Evolutionary conservation across 2,329 filamentous ascomycete genomes (phyloP).

Genomic region (Trichoderma sp.): DNA sequence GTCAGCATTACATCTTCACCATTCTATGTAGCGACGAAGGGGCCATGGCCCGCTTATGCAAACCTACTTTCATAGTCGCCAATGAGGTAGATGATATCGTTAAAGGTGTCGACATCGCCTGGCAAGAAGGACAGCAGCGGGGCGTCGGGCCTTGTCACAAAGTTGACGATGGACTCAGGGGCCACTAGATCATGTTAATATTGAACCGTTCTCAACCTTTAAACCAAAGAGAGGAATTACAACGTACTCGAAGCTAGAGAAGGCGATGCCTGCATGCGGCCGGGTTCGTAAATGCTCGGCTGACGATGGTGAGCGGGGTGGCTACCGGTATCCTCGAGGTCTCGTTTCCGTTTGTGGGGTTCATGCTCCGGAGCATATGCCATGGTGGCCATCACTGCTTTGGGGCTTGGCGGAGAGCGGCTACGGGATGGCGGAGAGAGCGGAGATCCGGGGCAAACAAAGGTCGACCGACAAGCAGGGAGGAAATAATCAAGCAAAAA

Average conservation of each 20-base stretch:
- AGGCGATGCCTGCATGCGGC: slow-evolving; percentile 43
- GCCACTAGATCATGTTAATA: slow-evolving; percentile 11
- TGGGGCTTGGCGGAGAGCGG: neutral
- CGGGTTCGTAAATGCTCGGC: neutral
- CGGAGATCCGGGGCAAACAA: neutral
- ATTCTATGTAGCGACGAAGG: neutral
- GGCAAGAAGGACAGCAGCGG: slow-evolving; percentile 50
- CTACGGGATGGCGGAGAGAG: neutral
- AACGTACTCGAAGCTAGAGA: slow-evolving; percentile 44
- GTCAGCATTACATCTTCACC: neutral
- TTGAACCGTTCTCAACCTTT: neutral
- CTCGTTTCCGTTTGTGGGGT: slow-evolving; percentile 49
- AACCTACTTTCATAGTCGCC: slow-evolving; percentile 68
- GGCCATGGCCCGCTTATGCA: slow-evolving; percentile 11
- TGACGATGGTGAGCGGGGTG: neutral
- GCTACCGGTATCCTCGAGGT: slow-evolving; percentile 42
- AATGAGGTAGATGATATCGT: slow-evolving; percentile 68
- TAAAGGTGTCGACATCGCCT: slow-evolving; percentile 64
- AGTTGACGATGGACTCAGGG: slow-evolving; percentile 47
- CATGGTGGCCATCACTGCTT: slow-evolving; percentile 32
- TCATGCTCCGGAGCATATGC: slow-evolving; percentile 42
- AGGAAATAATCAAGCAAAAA: neutral
- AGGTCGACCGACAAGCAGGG: neutral
- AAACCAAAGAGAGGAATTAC: too few relatives aligned
- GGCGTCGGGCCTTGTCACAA: slow-evolving; percentile 45